These are phyloP conservation scores for Coemansia sp. DNA, from an alignment of 192 early-diverging fungal species.

Conservation along the genomic window DNA sequence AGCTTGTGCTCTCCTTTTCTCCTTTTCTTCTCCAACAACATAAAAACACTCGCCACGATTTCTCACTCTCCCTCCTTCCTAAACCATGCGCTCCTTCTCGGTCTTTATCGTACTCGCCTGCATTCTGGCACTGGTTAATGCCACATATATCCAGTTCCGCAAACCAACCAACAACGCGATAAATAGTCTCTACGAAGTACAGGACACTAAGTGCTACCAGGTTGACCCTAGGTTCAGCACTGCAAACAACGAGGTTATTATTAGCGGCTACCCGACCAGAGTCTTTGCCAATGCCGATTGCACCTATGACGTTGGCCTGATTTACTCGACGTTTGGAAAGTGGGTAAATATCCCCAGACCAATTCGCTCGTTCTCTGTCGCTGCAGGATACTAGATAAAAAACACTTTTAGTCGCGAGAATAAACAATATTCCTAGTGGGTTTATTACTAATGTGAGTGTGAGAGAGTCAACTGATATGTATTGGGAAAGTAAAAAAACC, in stretches of 20 bases:
- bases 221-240: background rate
- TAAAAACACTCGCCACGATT: too few relatives aligned
- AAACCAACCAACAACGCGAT: too few relatives aligned
- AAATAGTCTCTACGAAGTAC: background rate
- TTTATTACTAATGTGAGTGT: too few relatives aligned
- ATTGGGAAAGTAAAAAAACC: too few relatives aligned
- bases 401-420: too few relatives aligned
- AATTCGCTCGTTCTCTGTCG: background rate
- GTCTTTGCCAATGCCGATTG: background rate
- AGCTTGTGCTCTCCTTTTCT: too few relatives aligned
- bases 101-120: background rate
- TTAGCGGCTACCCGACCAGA: background rate
- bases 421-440: too few relatives aligned
- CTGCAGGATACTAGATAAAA: background rate
- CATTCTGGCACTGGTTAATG: background rate
- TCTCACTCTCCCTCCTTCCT: background rate
- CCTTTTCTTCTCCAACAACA: too few relatives aligned
- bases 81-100: background rate
- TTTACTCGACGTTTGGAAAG: background rate
- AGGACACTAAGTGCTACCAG: background rate
- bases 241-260: background rate
- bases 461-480: too few relatives aligned
- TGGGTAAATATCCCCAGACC: background rate
- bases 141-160: background rate
- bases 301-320: background rate